Base-by-base conservation (phyloP, 1,139 yeast genomes). In the Scheffersomyces segobiensis region DNA sequence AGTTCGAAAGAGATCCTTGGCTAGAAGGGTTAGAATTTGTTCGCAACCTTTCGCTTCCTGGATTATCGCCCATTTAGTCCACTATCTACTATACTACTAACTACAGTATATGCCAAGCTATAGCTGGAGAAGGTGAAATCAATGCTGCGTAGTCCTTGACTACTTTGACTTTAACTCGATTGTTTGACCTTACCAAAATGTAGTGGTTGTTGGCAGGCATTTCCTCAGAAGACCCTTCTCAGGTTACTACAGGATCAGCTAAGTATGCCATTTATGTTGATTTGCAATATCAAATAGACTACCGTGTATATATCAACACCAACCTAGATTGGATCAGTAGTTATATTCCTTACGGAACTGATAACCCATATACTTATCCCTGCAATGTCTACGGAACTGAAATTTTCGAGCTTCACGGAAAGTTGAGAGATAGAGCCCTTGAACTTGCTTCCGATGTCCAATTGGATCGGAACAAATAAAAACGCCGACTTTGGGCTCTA, bases 91-190 rank as follows among this genome's bases (percentile, higher is more conserved):
- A 89, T 71, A 79, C 79, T 55, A 64, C 73, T 47, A 77, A 83
- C 70, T 84, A 80, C 69, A 71, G 82, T 39, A 69, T 86, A 48
- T 86, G 89, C 73, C 86, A 85, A 65, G 70, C 86, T 59, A 84
- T 88, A 51, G 84, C 88, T n/a, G 89, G 89, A 57, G 89, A 86
- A 71, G 87, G 87, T 58, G 89, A 86, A 68, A 81, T 85, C 63
- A 86, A 86, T 65, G 90, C 90, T 52, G 89, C 89, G 24, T 64
- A 85, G 50, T 77, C 88, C 32, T 69, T 86, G 57, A 76, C 82
- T 52, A 86, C 89, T 3, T 69, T 86, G 60, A 67, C 81, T 10
- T 74, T 84, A 65, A 76, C 78, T 55, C 85, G 88, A 50, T 65
- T 77, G 59, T 85, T 86, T 63, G 87, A 86, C 64, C 77, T 86